Percentiles rank a stretch among this genome's conserved stretches.
Conservation (phyloP, 2,329 filamentous ascomycete genomes). For the Pseudogymnoascus sp. region DNA sequence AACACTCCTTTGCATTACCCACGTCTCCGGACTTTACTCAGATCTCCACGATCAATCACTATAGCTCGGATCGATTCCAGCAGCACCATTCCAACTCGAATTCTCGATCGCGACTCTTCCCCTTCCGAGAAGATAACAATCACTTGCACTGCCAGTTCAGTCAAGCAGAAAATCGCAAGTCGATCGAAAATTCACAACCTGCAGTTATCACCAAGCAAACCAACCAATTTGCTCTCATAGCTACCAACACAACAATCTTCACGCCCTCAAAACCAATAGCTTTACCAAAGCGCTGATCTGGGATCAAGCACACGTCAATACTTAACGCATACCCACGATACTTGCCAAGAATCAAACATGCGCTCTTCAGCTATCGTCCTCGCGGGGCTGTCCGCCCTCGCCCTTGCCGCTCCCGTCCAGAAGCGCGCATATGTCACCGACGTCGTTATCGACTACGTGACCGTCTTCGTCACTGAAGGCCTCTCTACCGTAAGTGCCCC, state of each 20-base stretch:
- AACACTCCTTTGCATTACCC: background rate
- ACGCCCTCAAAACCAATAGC: no score
- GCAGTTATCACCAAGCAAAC: background rate
- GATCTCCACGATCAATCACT: background rate
- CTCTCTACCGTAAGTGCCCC: constrained; percentile 3
- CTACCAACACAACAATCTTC: no score
- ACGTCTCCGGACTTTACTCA: background rate
- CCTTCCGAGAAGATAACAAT: background rate
- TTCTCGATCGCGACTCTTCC: background rate
- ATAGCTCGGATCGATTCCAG: background rate
- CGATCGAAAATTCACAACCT: background rate
- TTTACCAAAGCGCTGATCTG: background rate
- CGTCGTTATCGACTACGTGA: constrained; percentile 29
- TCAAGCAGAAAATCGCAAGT: background rate
- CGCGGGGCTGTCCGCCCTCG: constrained; percentile 29
- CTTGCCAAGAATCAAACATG: constrained; percentile 30
- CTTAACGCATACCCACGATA: background rate
- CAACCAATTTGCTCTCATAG: background rate
- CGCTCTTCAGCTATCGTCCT: constrained; percentile 32
- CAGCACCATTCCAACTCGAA: background rate
- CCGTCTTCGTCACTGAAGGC: constrained; percentile 32
- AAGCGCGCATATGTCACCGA: constrained; percentile 22
- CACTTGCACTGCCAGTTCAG: background rate
- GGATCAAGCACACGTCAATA: background rate
- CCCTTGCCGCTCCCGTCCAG: constrained; percentile 28